These are phyloP conservation scores for Chalciporus pseudorubinellus DNA, from an alignment of 768 basidiomycete genomes.

Conservation along the genomic window DNA sequence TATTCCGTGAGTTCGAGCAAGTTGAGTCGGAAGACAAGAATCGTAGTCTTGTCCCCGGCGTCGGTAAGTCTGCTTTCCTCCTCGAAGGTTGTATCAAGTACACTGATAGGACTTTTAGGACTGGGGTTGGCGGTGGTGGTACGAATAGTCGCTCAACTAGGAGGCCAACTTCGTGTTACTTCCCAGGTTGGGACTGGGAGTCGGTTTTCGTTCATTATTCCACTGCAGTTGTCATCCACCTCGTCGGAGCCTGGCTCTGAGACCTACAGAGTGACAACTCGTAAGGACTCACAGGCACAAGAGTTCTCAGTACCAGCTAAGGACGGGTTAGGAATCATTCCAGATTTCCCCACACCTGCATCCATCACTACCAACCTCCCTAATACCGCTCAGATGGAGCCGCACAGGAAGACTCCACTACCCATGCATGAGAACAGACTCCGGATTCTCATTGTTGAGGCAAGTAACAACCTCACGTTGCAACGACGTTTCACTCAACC, in stretches of 20 bases:
- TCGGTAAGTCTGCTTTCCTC: conserved; percentile 38
- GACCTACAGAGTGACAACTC: too few species aligned
- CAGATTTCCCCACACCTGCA: not conserved
- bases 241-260: conserved; percentile 4
- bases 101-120: conserved; percentile 34
- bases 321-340: too few species aligned
- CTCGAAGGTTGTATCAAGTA: too few species aligned
- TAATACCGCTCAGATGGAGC: not conserved
- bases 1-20: conserved; percentile 80
- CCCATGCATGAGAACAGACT: not conserved
- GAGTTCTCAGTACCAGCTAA: too few species aligned
- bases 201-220: conserved; percentile 69
- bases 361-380: not conserved
- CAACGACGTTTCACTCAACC: too few species aligned
- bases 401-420: not conserved
- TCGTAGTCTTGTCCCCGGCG: conserved; percentile 37
- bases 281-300: too few species aligned
- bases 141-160: conserved; percentile 74
- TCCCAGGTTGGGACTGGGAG: conserved; percentile 66
- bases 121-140: conserved; percentile 80
- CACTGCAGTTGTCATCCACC: conserved; percentile 46
- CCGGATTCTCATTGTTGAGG: conserved; percentile 61
- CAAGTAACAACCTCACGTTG: conserved; percentile 21
- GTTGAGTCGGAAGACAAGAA: conserved; percentile 53
- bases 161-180: conserved; percentile 76